Evolutionary conservation across 495 filamentous ascomycete genomes (phyloP).

Genomic region (Elasticomyces elasticus): DNA sequence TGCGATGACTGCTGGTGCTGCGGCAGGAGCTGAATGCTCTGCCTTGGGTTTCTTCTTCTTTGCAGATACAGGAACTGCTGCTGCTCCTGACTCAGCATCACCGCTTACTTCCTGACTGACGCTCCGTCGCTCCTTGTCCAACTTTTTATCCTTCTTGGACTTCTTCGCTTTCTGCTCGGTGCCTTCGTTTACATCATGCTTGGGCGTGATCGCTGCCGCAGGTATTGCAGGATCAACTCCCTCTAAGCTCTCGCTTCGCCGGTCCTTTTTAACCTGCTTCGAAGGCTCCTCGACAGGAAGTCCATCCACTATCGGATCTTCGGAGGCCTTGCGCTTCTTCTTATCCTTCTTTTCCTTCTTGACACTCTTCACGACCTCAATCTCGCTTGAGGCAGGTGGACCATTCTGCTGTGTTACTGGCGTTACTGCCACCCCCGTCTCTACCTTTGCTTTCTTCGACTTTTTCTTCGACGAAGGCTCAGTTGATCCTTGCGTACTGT

Average conservation of each 20-base stretch:
- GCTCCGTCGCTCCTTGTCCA: not conserved
- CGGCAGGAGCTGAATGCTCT: not conserved
- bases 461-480: constrained; percentile 3
- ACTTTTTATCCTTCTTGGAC: constrained; percentile 4
- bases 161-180: not conserved
- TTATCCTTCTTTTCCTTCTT: not conserved
- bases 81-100: not conserved
- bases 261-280: too few species aligned
- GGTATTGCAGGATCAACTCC: too few species aligned
- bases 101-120: not conserved
- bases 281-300: too few species aligned
- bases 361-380: not conserved
- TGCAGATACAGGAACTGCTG: not conserved
- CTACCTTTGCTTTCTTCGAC: constrained; percentile 7
- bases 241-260: too few species aligned
- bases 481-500: not conserved
- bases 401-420: not conserved
- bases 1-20: not conserved
- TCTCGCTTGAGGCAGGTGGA: too few species aligned
- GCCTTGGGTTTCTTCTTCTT: constrained; percentile 7
- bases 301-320: not conserved
- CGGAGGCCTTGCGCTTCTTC: not conserved
- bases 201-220: too few species aligned
- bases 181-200: too few species aligned
- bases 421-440: not conserved